Base-by-base conservation (phyloP, 2,329 filamentous ascomycete species). In the Cadophora luteo-olivacea region DNA sequence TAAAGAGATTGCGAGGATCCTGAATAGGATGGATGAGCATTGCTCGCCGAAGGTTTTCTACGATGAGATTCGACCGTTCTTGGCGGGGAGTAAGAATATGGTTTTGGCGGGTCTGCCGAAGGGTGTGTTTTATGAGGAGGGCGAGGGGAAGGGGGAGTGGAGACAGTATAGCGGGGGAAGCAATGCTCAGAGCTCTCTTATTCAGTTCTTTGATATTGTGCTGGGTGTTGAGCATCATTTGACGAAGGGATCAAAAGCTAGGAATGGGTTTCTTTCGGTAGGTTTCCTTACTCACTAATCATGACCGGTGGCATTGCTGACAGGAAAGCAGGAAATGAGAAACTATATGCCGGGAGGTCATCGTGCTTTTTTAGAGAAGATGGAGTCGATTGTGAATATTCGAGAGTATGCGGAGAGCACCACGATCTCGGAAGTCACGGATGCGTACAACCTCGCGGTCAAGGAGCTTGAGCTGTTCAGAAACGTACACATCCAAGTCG, bases 81-180 rank as follows among this genome's bases (percentile, higher is more conserved):
- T 98, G 1, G 94, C 95, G 0, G 95, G 95, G 2, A 94, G 92
- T 79, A 97, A 94, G 81, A 97, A 97, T 79, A 97, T 97, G 95
- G 87, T 84, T 8, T 88, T 91, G 8, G 93, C 93, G 0, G 95
- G 94, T 0, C 84, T 97, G 1, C 93, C 94, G 0, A 86, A 88
- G 14, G 95, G 95, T 0, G 89, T 98, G 6, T 88, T 94, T 65
- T 97, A 97, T 77, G 93, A 97, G 73, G 87, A 92, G 67, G 91
- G 89, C 0, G 83, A 87, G 2, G 90, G 89, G 0, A 82, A 83
- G 16, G 87, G 89, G 0, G 81, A 86, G 45, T 97, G 93, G 85
- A 85, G 89, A 22, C 90, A 95, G 73, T 91, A 92, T 68, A 88
- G 92, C n/a, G 95, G 95, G 22, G 95, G 95, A 4, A 97, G 92